phyloP scores from a whole-genome alignment of 2,329 filamentous ascomycete species.

The Phyllosticta capitalensis region DNA sequence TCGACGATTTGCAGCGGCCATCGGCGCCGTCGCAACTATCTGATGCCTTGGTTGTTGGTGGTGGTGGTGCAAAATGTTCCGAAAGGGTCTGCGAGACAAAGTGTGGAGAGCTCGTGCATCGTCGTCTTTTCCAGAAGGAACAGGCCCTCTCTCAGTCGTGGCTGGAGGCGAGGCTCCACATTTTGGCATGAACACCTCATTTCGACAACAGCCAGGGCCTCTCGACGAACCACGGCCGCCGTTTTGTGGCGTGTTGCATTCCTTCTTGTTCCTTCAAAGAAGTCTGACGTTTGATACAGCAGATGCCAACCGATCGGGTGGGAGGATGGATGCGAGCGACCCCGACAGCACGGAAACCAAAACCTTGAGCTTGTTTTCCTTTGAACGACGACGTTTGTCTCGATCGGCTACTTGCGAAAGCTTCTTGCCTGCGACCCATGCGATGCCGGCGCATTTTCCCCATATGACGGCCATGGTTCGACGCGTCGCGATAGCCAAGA shows the following conservation, averaged over 20 bases:
- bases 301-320: no score
- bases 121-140: background rate
- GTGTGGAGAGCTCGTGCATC: constrained; percentile 5
- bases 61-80: background rate
- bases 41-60: background rate
- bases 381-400: no score
- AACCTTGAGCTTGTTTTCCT: no score
- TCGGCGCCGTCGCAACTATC: constrained; percentile 1
- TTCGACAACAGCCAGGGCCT: constrained; percentile 8
- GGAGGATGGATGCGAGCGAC: background rate
- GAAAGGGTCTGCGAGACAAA: constrained; percentile 8
- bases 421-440: background rate
- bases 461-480: background rate
- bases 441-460: background rate
- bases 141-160: constrained; percentile 6
- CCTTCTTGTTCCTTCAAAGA: no score
- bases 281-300: no score
- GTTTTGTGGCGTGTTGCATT: constrained; percentile 10
- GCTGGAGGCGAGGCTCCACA: constrained; percentile 11
- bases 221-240: constrained; percentile 8
- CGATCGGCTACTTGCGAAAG: no score
- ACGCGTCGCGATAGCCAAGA: background rate
- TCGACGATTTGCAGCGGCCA: constrained; percentile 6
- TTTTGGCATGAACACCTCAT: constrained; percentile 11
- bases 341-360: no score